Evolutionary conservation across 192 early-diverging fungal genomes (phyloP), one percentile per base, ranked within the genome.

Genomic region (Powellomyces hirtus): DNA sequence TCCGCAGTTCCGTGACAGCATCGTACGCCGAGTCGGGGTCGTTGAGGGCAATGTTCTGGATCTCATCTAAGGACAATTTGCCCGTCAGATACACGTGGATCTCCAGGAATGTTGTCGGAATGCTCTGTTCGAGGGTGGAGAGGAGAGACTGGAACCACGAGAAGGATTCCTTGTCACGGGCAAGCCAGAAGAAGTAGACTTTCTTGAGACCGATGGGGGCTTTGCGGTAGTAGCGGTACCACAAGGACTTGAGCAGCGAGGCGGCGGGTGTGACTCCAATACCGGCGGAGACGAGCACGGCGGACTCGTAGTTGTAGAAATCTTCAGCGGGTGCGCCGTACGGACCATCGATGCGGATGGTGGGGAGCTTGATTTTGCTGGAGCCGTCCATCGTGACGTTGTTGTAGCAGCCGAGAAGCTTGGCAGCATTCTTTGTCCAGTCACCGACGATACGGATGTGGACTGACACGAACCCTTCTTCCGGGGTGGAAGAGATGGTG

Each of bases 121-220:
- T 78, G 62, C 86, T 78, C 36, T 86, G 78, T 38, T 89, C 86
- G 8, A 93, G 75, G 0, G 89, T 84, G 20, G 82, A 50, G 40
- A 93, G 72, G 49, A 91, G 64, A 42, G 89, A 88, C 79, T 90
- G 88, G 84, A 93, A 93, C 90, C 91, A 93, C 61, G 89, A 83
- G 44, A 93, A 88, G 2, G 89, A 77, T 58, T 79, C 70, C 60
- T 64, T 85, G 68, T 94, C 92, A 35, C 92, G 86, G 65, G 82
- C 86, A 18, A 89, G 75, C 92, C 92, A 94, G 69, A 92, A 84
- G 63, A 94, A 85, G 65, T 90, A 91, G 11, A 89, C 86, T 64
- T 90, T 94, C 26, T 76, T 78, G 29, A 84, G 68, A 7, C 77
- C 75, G 60, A 79, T 35, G 78, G 74, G 45, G 71, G 66, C 56